A percentile compares a stretch with the other conserved stretches of the same genome.
phyloP scores from a whole-genome alignment of 2,329 filamentous ascomycete species.

The Penicillium sp. region DNA sequence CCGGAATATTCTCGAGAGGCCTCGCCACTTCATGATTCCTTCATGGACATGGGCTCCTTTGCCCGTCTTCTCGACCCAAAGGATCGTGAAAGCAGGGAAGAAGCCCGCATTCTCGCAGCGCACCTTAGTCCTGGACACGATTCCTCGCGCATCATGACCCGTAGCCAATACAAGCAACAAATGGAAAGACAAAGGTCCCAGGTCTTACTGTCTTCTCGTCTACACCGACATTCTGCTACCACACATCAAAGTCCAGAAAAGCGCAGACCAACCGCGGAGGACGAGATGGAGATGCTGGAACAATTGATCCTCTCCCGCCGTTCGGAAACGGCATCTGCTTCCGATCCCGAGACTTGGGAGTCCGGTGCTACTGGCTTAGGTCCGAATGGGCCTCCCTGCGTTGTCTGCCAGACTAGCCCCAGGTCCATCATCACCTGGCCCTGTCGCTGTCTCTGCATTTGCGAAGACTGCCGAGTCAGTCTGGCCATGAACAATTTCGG shows the following conservation, averaged over 20 bases:
- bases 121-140: slow-evolving; percentile 58
- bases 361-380: slow-evolving; percentile 68
- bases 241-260: slow-evolving; percentile 15
- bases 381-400: slow-evolving; percentile 72
- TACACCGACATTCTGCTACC: slow-evolving; percentile 24
- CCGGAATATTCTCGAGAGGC: slow-evolving; percentile 34
- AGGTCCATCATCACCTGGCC: slow-evolving; percentile 93
- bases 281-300: slow-evolving; percentile 56
- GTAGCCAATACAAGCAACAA: slow-evolving; percentile 66
- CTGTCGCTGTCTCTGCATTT: slow-evolving; percentile 86
- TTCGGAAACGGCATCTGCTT: slow-evolving; percentile 23
- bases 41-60: slow-evolving; percentile 62
- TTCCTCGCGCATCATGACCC: slow-evolving; percentile 62
- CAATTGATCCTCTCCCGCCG: slow-evolving; percentile 53
- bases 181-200: slow-evolving; percentile 64
- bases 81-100: slow-evolving; percentile 68
- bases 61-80: slow-evolving; percentile 76
- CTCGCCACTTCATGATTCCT: slow-evolving; percentile 56
- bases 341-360: slow-evolving; percentile 51
- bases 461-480: slow-evolving; percentile 89
- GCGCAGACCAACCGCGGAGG: slow-evolving; percentile 41
- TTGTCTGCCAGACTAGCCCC: slow-evolving; percentile 83
- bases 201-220: slow-evolving; percentile 53
- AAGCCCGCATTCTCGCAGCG: slow-evolving; percentile 73
- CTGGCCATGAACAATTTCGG: slow-evolving; percentile 96